Evolutionary conservation across 352 stramenopile species (phyloP).

Genomic region (Pythium biforme): DNA sequence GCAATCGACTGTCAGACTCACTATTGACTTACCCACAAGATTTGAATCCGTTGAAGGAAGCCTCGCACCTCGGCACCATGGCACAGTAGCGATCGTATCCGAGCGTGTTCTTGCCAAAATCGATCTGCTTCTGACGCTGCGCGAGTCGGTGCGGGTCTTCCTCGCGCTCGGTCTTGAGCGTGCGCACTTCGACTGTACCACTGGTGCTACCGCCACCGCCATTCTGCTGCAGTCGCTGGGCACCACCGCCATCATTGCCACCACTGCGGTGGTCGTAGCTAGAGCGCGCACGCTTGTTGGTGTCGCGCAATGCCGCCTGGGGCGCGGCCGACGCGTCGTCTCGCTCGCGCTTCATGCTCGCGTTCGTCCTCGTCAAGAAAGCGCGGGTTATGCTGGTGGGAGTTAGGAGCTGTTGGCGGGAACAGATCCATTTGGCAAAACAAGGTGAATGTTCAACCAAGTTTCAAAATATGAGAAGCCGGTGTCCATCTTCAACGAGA

Average conservation of each 20-base stretch:
- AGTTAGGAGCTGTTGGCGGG: constrained; percentile 7
- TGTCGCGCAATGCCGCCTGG: constrained; percentile 2
- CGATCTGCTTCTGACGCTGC: constrained; percentile 92
- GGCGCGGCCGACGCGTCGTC: constrained; percentile 3
- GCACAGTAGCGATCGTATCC: constrained; percentile 87
- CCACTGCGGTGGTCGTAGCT: constrained; percentile 10
- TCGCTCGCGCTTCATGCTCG: constrained; percentile 24
- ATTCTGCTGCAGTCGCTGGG: background rate
- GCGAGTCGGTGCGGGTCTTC: constrained; percentile 74
- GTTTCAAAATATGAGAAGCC: too few relatives aligned
- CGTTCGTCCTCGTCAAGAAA: background rate
- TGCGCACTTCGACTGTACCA: constrained; percentile 31
- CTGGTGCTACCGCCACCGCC: background rate
- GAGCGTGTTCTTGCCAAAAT: constrained; percentile 92
- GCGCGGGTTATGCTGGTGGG: background rate
- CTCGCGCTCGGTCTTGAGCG: constrained; percentile 65
- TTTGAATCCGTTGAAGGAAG: background rate
- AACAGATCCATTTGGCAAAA: background rate
- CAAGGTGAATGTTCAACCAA: too few relatives aligned
- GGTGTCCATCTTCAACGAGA: too few relatives aligned
- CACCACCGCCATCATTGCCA: background rate
- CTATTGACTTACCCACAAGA: too few relatives aligned
- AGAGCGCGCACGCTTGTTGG: constrained; percentile 15
- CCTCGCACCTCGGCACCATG: constrained; percentile 48
- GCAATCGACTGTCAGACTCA: background rate